phyloP scores from a whole-genome alignment of 495 filamentous ascomycete species.

The Penicillium canescens region DNA sequence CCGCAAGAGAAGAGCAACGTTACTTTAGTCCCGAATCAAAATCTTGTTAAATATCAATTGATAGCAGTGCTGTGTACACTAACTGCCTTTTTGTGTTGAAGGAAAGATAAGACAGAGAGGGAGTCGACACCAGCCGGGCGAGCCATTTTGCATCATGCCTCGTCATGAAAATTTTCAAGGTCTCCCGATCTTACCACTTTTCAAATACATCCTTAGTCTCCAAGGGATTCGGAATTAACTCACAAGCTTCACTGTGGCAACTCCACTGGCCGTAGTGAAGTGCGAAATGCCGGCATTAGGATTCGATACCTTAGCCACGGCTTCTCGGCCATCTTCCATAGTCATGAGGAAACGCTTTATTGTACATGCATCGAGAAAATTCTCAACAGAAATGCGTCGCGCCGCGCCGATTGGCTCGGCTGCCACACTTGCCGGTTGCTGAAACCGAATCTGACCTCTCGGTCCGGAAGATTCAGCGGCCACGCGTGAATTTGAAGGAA shows the following conservation, averaged over 20 bases:
- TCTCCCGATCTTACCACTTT: too few species aligned
- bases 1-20: too few species aligned
- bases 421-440: constrained; percentile 33
- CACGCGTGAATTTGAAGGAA: constrained; percentile 38
- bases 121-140: too few species aligned
- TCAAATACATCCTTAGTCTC: too few species aligned
- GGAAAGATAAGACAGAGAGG: too few species aligned
- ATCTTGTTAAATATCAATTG: too few species aligned
- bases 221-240: constrained; percentile 9
- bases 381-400: constrained; percentile 30
- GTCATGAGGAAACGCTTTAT: constrained; percentile 39
- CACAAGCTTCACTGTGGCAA: constrained; percentile 45
- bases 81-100: too few species aligned
- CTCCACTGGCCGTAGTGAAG: constrained; percentile 38
- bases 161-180: too few species aligned
- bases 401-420: constrained; percentile 35
- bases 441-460: constrained; percentile 37
- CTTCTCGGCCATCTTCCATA: constrained; percentile 42
- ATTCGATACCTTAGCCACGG: constrained; percentile 37
- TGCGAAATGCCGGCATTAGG: constrained; percentile 37
- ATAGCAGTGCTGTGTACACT: too few species aligned
- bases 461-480: constrained; percentile 35
- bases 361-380: constrained; percentile 39
- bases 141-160: too few species aligned
- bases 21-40: too few species aligned